Evolutionary conservation across 2,329 filamentous ascomycete species (phyloP), one percentile per base, ranked within the genome.

Genomic region (Diaporthe sp.): DNA sequence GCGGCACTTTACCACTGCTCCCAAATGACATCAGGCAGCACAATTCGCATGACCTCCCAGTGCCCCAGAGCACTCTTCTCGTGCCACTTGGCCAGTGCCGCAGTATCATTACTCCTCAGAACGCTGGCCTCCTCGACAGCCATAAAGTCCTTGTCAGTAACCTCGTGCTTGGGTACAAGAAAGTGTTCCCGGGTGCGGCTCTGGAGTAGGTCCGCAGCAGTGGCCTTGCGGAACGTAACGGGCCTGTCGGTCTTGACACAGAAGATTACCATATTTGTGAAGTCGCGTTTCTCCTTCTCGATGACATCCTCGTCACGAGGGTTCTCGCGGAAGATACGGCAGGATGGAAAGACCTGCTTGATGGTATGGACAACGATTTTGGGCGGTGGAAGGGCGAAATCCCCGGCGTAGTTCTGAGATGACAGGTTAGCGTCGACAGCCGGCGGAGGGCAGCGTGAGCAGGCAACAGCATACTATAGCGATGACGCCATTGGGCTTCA

Each of bases 251-350:
- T 61, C 84, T 95, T 96, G 75, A 91, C 92, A 88, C 97, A 99
- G 86, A 98, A 98, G 76, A 98, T 92, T 62, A 98, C 94, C 90
- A 98, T 95, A 86, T 99, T 99, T 82, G 95, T 95, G 83, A 98
- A 98, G 81, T 98, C 94, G 39, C 86, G 85, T 3, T 86, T 87
- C 25, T 87, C 83, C 57, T 85, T 81, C 49, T 87, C 86, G 31
- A 90, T 83, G 10, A 86, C 84, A 34, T 86, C 84, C 1, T 85
- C 84, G 6, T 90, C 86, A 3, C 88, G 85, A 5, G 91, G 88
- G 37, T 90, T 88, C 84, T 99, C 97, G 77, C 97, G 93, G 89
- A 95, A 99, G 79, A 98, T 91, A 76, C 95, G 94, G 85, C 97
- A 99, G 5, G 92, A 91, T n/a, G 95, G 94, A 84, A 98, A 99